phyloP scores from a whole-genome alignment of 306 rosid species.

The Prunus fruticosa region DNA sequence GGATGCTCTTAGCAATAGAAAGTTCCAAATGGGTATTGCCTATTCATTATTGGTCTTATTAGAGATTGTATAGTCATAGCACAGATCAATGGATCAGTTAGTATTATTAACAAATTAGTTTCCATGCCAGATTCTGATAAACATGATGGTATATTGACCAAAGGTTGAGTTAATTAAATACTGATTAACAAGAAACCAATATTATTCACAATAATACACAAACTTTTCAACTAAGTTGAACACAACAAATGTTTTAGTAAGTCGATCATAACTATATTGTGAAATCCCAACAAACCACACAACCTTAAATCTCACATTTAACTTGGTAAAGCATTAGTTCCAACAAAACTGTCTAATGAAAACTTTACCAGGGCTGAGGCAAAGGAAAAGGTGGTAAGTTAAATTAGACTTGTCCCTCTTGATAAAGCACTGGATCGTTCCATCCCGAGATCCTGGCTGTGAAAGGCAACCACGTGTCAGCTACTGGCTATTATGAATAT shows the following conservation, averaged over 20 bases:
- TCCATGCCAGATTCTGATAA: not conserved
- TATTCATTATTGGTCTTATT: no score
- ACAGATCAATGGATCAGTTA: not conserved
- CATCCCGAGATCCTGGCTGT: conserved; percentile 89
- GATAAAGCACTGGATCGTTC: conserved; percentile 82
- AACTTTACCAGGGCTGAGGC: conserved; percentile 83
- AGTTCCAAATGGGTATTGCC: no score
- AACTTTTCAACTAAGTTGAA: not conserved
- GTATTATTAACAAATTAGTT: not conserved
- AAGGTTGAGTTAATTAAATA: not conserved
- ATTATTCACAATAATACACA: not conserved
- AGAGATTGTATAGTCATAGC: not conserved
- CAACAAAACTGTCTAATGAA: conserved; percentile 13
- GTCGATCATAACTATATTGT: not conserved
- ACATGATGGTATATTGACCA: no score
- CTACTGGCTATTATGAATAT: not conserved
- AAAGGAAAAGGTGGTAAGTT: conserved; percentile 80
- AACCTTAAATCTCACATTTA: not conserved
- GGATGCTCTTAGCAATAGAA: no score
- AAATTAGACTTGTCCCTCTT: conserved; percentile 90
- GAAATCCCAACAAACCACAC: conserved; percentile 4
- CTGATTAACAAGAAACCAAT: not conserved
- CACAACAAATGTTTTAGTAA: not conserved
- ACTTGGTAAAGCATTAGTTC: not conserved
- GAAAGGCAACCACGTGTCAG: conserved; percentile 22